These are phyloP conservation scores for Helianthus annuus DNA, from an alignment of 129 eudicot genomes.

Conservation along the genomic window HanXRQr2.0-SUNRISE NC_035442.2:170179949-170180448, in stretches of 20 bases:
- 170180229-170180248: slow-evolving; percentile 89
- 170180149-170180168: neutral
- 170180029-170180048: slow-evolving; percentile 51
- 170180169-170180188: neutral
- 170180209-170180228: slow-evolving; percentile 93
- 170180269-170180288: slow-evolving; percentile 64
- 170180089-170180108: slow-evolving; percentile 96
- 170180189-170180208: slow-evolving; percentile 43
- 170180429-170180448: slow-evolving; percentile 34
- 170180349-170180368: slow-evolving; percentile 22
- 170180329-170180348: slow-evolving; percentile 33
- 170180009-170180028: neutral
- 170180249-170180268: slow-evolving; percentile 88
- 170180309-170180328: slow-evolving; percentile 34
- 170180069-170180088: slow-evolving; percentile 94
- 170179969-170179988: too few relatives aligned
- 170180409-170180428: slow-evolving; percentile 32
- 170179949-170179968: too few relatives aligned
- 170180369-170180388: slow-evolving; percentile 38
- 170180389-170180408: slow-evolving; percentile 38
- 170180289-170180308: slow-evolving; percentile 37
- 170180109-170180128: slow-evolving; percentile 48
- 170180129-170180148: neutral
- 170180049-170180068: slow-evolving; percentile 69
- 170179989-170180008: neutral